Base-by-base conservation (phyloP, 176 grass and related monocot species). In the Avena sativa region DNA sequence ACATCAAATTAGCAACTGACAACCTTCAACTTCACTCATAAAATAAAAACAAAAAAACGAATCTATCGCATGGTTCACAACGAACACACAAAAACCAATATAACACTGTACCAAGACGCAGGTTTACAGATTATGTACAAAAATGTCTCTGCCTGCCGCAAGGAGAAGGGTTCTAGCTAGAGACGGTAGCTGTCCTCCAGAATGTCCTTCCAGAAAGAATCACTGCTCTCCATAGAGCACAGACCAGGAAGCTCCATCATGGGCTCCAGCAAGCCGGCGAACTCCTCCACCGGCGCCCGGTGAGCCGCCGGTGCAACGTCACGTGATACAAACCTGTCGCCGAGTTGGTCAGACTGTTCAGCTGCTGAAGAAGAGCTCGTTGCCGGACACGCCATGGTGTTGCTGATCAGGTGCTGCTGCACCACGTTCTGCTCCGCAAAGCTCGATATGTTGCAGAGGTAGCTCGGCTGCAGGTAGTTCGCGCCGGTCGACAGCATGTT, bases 171-270 rank as follows among this genome's bases (percentile, higher is more conserved):
- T 4, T 13, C 10, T 17, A 2, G 20, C 78, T 69, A 83, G 32
- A 71, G 48, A 30, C 10, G 71, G 44, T 86, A 53, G 51, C 51
- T 53, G 51, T 53, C 51, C 51, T 83, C 73, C 3, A 90, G 56
- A 17, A 90, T 38, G 21, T 84, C 80, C 20, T 83, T 58, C 89
- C 89, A 90, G 80, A 83, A 79, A 56, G 3, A 49, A 28, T 90
- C 89, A 9, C 84, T 65, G 6, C 84, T 65, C 66, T 90, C 89
- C 19, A 74, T 9, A 1, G 89, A 89, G 78, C 71, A 86, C 3
- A 81, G 43, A 44, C 12, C 40, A 23, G 88, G 88, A 14, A 86
- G 73, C 25, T 81, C 65, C 4, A 21, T 17, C 6, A 12, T 17
- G 9, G 77, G 78, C 89, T 79, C 84, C 47, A 87, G 17, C 36